phyloP scores from a whole-genome alignment of 768 basidiomycete species.

The Cantharellus anzutake region DNA sequence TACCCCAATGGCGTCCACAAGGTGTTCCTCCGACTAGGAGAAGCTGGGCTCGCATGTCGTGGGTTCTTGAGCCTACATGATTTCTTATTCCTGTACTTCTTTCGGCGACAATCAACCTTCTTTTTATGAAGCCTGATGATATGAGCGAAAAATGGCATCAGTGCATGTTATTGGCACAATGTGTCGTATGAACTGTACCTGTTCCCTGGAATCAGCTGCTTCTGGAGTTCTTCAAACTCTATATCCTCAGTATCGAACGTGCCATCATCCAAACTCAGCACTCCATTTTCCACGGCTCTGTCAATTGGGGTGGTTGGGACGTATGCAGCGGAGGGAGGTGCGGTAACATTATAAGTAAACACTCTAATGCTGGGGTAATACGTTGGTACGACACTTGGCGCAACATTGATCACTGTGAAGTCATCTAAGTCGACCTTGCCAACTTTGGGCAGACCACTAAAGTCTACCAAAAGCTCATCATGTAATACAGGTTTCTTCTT shows the following conservation, averaged over 20 bases:
- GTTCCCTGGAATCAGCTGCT: no score
- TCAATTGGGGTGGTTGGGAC: no score
- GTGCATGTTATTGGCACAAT: not conserved
- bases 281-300: no score
- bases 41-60: slow-evolving; percentile 40
- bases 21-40: slow-evolving; percentile 54
- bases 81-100: slow-evolving; percentile 38
- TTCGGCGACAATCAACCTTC: slow-evolving; percentile 25
- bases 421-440: slow-evolving; percentile 18
- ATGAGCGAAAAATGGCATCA: not conserved
- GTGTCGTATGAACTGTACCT: no score
- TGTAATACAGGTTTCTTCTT: slow-evolving; percentile 24
- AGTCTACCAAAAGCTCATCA: slow-evolving; percentile 43
- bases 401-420: slow-evolving; percentile 57
- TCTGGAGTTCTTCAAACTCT: no score
- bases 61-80: slow-evolving; percentile 36
- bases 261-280: no score
- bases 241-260: no score
- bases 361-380: slow-evolving; percentile 68
- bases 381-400: slow-evolving; percentile 73
- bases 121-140: not conserved
- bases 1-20: slow-evolving; percentile 64
- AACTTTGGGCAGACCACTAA: slow-evolving; percentile 35
- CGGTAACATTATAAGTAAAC: slow-evolving; percentile 63
- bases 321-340: not conserved